phyloP scores from a whole-genome alignment of 176 grass and related monocot genomes.

The Puccinellia tenuiflora region DNA sequence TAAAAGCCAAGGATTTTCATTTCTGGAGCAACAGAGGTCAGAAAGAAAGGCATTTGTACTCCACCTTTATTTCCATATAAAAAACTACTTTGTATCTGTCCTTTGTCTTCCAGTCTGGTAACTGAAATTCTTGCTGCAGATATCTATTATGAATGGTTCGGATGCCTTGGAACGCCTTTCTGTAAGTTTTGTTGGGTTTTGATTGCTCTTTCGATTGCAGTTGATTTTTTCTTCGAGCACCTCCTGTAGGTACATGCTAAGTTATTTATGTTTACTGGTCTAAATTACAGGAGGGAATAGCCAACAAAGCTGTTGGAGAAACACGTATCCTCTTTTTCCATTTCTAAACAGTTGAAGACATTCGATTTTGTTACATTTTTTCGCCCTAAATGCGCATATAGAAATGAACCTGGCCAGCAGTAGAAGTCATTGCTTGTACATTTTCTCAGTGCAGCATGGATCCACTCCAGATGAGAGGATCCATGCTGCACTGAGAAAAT shows the following conservation, averaged over 20 bases:
- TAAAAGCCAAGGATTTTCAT: conserved; percentile 72
- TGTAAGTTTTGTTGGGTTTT: conserved; percentile 66
- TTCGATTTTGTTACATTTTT: conserved; percentile 15
- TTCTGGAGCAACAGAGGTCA: conserved; percentile 72
- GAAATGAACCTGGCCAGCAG: conserved; percentile 90
- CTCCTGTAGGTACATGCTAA: conserved; percentile 3
- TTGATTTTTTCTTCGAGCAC: background rate
- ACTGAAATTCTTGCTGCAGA: conserved; percentile 36
- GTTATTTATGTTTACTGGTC: background rate
- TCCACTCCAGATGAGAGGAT: conserved; percentile 53
- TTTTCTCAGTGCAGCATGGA: conserved; percentile 70
- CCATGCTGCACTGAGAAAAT: no score
- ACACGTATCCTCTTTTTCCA: conserved; percentile 61
- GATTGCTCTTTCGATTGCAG: conserved; percentile 41
- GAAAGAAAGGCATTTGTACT: no score
- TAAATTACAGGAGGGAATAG: conserved; percentile 74
- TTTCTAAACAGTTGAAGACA: conserved; percentile 31
- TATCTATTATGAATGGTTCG: conserved; percentile 48
- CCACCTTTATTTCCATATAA: background rate
- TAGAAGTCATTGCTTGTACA: conserved; percentile 90
- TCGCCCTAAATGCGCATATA: conserved; percentile 37
- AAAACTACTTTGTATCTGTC: conserved; percentile 5
- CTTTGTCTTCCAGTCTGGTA: background rate
- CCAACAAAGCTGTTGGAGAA: conserved; percentile 92
- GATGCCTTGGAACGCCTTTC: conserved; percentile 64